Percentiles rank a stretch among this genome's conserved stretches.
Evolutionary conservation across 805 yeast species (phyloP).

Genomic region (Starmerella ratchasimensis): DNA sequence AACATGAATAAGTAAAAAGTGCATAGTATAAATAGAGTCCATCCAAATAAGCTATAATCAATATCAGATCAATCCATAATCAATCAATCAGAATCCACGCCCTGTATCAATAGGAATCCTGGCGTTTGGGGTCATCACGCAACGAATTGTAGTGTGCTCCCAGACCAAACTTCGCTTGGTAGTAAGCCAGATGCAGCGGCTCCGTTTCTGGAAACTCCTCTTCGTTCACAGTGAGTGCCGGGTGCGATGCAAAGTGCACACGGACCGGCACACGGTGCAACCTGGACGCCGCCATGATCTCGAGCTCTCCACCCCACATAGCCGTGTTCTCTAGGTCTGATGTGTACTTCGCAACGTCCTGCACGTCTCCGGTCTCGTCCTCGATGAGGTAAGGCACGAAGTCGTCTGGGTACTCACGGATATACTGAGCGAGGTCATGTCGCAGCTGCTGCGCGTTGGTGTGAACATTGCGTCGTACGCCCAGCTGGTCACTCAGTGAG

Average conservation of each 20-base stretch:
- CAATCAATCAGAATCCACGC: too few relatives aligned
- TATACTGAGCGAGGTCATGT: constrained; percentile 48
- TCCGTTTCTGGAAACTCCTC: constrained; percentile 32
- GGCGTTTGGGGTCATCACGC: too few relatives aligned
- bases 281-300: constrained; percentile 65
- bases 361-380: constrained; percentile 51
- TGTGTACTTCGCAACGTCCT: constrained; percentile 56
- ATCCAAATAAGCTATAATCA: too few relatives aligned
- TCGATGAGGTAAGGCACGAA: constrained; percentile 75
- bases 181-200: constrained; percentile 60
- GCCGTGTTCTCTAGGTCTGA: constrained; percentile 58
- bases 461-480: constrained; percentile 34
- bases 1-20: too few relatives aligned
- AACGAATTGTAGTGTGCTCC: constrained; percentile 93
- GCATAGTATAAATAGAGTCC: too few relatives aligned
- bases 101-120: too few relatives aligned
- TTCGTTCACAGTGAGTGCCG: constrained; percentile 51
- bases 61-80: too few relatives aligned
- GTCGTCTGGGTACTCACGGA: constrained; percentile 49
- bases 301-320: constrained; percentile 95
- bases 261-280: constrained; percentile 62
- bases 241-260: constrained; percentile 64
- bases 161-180: constrained; percentile 70
- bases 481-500: constrained; percentile 67
- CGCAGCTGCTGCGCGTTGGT: constrained; percentile 43